Percentiles rank a stretch among this genome's conserved stretches.
Evolutionary conservation across 1,284 basidiomycete genomes (phyloP).

Genomic region (Puccinia sorghi): DNA sequence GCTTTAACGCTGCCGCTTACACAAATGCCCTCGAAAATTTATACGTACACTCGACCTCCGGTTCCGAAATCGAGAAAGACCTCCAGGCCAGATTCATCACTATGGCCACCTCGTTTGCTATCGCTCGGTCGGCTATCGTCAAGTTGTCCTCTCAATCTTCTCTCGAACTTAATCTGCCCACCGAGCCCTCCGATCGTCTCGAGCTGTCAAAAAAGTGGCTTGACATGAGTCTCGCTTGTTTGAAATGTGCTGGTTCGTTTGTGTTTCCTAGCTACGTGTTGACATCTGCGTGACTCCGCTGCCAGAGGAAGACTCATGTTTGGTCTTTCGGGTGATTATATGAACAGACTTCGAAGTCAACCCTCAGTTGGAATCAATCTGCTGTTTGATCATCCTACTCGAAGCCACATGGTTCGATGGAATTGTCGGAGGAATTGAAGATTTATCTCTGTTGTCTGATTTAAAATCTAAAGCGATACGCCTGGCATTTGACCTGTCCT

Average conservation of each 20-base stretch:
- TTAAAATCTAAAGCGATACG: slow-evolving; percentile 47
- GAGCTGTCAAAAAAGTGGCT: slow-evolving; percentile 39
- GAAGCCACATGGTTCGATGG: slow-evolving; percentile 48
- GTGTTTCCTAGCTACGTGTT: background rate
- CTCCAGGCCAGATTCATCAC: slow-evolving; percentile 11
- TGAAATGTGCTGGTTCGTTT: slow-evolving; percentile 44
- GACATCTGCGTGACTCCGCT: too few species aligned
- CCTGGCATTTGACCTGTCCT: slow-evolving; percentile 38
- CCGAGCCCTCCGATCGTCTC: slow-evolving; percentile 4
- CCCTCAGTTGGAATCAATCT: slow-evolving; percentile 35
- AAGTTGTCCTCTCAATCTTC: slow-evolving; percentile 18
- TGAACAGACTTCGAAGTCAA: slow-evolving; percentile 37
- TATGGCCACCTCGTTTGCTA: slow-evolving; percentile 42
- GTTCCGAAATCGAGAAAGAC: slow-evolving; percentile 21
- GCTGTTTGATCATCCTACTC: slow-evolving; percentile 41
- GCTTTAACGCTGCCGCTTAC: slow-evolving; percentile 33
- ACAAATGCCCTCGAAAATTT: slow-evolving; percentile 6
- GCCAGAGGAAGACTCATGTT: background rate
- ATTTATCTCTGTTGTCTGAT: slow-evolving; percentile 25
- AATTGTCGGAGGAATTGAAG: slow-evolving; percentile 37
- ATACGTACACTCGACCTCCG: background rate
- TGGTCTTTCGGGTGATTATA: background rate
- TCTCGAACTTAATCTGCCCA: slow-evolving; percentile 15
- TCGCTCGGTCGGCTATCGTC: slow-evolving; percentile 35
- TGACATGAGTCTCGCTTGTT: slow-evolving; percentile 40